Percentiles rank a stretch among this genome's conserved stretches.
phyloP scores from a whole-genome alignment of 805 yeast genomes.

The Saccharomyces paradoxus region DNA sequence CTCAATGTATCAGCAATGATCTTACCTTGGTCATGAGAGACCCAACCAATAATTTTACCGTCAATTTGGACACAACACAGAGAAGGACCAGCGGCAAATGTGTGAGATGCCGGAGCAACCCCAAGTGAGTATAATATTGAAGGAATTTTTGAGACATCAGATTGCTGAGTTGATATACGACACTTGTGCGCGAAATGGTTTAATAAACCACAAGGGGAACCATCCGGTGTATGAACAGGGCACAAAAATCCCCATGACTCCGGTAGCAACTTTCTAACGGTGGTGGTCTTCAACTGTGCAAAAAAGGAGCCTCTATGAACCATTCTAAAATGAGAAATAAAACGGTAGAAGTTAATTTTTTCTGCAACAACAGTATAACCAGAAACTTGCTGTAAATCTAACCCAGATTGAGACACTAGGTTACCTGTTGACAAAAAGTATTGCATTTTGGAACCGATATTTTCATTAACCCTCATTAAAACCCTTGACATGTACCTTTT shows the following conservation, averaged over 20 bases:
- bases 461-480: slow-evolving; percentile 73
- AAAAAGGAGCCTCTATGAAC: slow-evolving; percentile 99
- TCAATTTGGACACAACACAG: slow-evolving; percentile 88
- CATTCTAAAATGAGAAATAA: slow-evolving; percentile 98
- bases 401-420: slow-evolving; percentile 91
- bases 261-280: slow-evolving; percentile 91
- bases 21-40: slow-evolving; percentile 80
- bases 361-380: slow-evolving; percentile 99
- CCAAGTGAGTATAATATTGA: slow-evolving; percentile 61
- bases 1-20: slow-evolving; percentile 84
- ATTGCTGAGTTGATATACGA: slow-evolving; percentile 65
- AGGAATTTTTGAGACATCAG: slow-evolving; percentile 70
- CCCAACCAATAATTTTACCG: slow-evolving; percentile 90
- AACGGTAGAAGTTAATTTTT: slow-evolving; percentile 93
- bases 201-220: slow-evolving; percentile 96
- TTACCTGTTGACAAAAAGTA: slow-evolving; percentile 96
- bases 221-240: slow-evolving; percentile 99
- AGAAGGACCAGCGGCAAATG: slow-evolving; percentile 81
- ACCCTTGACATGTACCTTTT: slow-evolving; percentile 76
- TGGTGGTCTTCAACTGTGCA: slow-evolving; percentile 94
- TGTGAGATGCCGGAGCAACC: slow-evolving; percentile 62
- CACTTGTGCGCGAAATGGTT: slow-evolving; percentile 97
- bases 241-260: slow-evolving; percentile 99
- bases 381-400: slow-evolving; percentile 94
- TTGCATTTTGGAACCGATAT: slow-evolving; percentile 89